Evolutionary conservation across 1,284 basidiomycete species (phyloP).

Genomic region (Pascua sp.): DNA sequence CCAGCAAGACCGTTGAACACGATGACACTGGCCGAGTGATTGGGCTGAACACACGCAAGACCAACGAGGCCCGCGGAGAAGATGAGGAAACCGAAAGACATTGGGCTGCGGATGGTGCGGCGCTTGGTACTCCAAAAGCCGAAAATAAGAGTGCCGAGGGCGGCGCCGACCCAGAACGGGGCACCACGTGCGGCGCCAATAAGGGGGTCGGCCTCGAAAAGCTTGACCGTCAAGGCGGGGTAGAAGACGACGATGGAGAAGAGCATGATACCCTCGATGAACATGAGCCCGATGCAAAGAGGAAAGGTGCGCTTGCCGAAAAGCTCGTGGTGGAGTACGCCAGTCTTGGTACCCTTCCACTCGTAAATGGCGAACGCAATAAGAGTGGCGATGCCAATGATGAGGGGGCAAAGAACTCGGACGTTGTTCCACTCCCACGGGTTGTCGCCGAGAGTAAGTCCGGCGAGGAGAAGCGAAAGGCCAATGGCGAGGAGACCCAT

Average conservation of each 20-base stretch:
- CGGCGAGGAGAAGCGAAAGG: slow-evolving; percentile 2
- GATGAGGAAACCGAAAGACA: slow-evolving; percentile 16
- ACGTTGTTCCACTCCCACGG: slow-evolving; percentile 10
- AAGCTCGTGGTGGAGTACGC: slow-evolving; percentile 19
- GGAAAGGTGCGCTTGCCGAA: slow-evolving; percentile 16
- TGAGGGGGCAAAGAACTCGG: slow-evolving; percentile 6
- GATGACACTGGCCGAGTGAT: slow-evolving; percentile 1
- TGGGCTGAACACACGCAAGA: slow-evolving; percentile 12
- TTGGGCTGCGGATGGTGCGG: slow-evolving; percentile 11
- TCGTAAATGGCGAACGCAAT: slow-evolving; percentile 8
- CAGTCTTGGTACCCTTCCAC: slow-evolving; percentile 11
- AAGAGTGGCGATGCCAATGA: slow-evolving; percentile 5
- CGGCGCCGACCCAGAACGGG: slow-evolving; percentile 9
- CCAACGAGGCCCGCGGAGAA: slow-evolving; percentile 17
- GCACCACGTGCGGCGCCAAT: neutral
- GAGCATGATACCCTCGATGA: slow-evolving; percentile 19
- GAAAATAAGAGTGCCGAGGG: slow-evolving; percentile 7
- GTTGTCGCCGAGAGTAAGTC: slow-evolving; percentile 9
- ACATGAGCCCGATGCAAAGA: slow-evolving; percentile 15
- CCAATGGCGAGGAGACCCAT: slow-evolving; percentile 4
- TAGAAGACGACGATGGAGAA: slow-evolving; percentile 18
- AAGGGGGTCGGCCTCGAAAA: slow-evolving; percentile 16
- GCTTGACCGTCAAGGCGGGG: slow-evolving; percentile 8
- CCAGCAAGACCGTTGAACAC: slow-evolving; percentile 17
- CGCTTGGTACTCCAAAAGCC: slow-evolving; percentile 15